A percentile compares a stretch with the other conserved stretches of the same genome.
Evolutionary conservation across 2,329 filamentous ascomycete species (phyloP).

Genomic region (Pseudogymnoascus sp.): DNA sequence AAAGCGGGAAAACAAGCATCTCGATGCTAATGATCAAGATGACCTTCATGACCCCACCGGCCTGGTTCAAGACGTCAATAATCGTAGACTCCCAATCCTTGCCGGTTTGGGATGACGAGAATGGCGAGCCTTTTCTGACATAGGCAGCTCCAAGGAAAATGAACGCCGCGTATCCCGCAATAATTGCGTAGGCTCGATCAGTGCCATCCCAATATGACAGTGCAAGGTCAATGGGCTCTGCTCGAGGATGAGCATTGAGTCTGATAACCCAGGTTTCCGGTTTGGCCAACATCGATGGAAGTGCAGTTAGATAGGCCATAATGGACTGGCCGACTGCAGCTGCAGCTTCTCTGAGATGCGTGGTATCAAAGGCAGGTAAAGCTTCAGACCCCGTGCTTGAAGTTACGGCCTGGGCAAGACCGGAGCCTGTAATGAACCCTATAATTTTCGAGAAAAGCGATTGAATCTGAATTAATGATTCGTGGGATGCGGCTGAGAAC

Average conservation of each 20-base stretch:
- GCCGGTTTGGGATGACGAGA: slow-evolving; percentile 49
- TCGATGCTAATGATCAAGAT: slow-evolving; percentile 98
- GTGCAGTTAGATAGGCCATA: slow-evolving; percentile 22
- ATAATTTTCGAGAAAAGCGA: slow-evolving; percentile 33
- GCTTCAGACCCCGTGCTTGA: neutral
- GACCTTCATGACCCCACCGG: slow-evolving; percentile 94
- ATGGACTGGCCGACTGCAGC: neutral
- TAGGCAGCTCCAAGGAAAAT: slow-evolving; percentile 71
- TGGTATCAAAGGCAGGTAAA: neutral
- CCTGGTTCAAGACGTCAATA: slow-evolving; percentile 80
- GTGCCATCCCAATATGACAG: slow-evolving; percentile 60
- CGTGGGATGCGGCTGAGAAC: slow-evolving; percentile 70
- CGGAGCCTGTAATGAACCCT: slow-evolving; percentile 4
- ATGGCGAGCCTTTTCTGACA: slow-evolving; percentile 61
- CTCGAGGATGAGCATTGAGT: slow-evolving; percentile 38
- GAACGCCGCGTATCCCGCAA: slow-evolving; percentile 73
- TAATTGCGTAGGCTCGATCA: slow-evolving; percentile 62
- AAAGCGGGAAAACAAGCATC: slow-evolving; percentile 94
- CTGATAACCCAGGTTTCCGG: slow-evolving; percentile 53
- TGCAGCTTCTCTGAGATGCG: neutral
- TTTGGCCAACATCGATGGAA: slow-evolving; percentile 32
- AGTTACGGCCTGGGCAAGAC: neutral
- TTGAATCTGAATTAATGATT: slow-evolving; percentile 56
- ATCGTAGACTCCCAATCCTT: slow-evolving; percentile 67
- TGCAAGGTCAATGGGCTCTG: slow-evolving; percentile 39